A percentile compares a stretch with the other conserved stretches of the same genome.
These are phyloP conservation scores for Cyclotella atomus DNA, from an alignment of 108 stramenopile genomes.

Conservation along the genomic window DNA sequence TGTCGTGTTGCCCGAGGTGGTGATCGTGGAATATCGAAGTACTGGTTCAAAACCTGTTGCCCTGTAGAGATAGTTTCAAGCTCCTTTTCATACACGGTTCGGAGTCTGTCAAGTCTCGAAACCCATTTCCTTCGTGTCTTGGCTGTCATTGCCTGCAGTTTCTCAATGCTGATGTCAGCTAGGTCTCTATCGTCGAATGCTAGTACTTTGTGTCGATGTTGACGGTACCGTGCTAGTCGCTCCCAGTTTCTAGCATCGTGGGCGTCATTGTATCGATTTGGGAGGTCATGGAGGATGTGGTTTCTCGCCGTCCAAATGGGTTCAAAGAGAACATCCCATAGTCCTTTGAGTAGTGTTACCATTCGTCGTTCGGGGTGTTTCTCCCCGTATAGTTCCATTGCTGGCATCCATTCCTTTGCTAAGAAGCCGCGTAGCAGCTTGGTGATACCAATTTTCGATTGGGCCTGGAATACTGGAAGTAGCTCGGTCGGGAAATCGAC, in stretches of 20 bases:
- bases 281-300: not conserved
- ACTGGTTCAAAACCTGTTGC: not conserved
- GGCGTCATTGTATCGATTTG: not conserved
- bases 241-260: not conserved
- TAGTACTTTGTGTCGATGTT: not conserved
- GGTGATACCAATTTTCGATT: not conserved
- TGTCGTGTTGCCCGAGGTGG: too few species aligned
- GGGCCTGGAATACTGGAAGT: not conserved
- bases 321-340: not conserved
- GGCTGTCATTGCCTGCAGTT: not conserved
- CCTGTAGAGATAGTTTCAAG: not conserved
- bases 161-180: not conserved
- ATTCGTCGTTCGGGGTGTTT: not conserved
- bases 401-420: not conserved
- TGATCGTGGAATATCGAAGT: not conserved
- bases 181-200: not conserved
- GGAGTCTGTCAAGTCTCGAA: not conserved
- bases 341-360: not conserved
- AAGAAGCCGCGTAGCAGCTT: not conserved
- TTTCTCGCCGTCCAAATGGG: not conserved
- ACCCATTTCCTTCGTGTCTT: not conserved
- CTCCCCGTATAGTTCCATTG: not conserved
- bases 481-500: not conserved
- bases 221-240: not conserved
- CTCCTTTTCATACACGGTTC: not conserved